A percentile compares a stretch with the other conserved stretches of the same genome.
These are phyloP conservation scores for Heliocybe sulcata DNA, from an alignment of 1,284 basidiomycete genomes.

Conservation along the genomic window DNA sequence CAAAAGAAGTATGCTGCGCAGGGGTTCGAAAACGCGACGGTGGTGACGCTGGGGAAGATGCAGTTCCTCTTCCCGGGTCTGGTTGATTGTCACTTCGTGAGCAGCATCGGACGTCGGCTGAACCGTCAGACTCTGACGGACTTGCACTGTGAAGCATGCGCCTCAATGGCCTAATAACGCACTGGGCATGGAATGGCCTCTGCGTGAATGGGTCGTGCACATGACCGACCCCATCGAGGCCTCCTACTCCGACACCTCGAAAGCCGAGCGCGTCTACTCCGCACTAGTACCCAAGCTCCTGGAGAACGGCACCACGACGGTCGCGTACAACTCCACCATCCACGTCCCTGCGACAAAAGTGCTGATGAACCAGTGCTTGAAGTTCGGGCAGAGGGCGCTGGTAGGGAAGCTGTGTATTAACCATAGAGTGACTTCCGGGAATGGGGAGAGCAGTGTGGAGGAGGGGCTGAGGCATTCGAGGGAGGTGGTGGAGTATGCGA, in stretches of 20 bases:
- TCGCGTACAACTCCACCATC: background rate
- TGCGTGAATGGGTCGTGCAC: background rate
- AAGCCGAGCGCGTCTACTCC: conserved; percentile 1
- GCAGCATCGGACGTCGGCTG: background rate
- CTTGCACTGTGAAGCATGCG: background rate
- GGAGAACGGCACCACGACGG: background rate
- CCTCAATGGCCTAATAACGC: background rate
- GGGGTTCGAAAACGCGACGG: background rate
- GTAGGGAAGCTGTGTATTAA: background rate
- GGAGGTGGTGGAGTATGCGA: background rate
- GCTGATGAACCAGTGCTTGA: background rate
- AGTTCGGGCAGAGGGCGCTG: background rate
- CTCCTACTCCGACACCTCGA: background rate
- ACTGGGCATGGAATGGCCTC: background rate
- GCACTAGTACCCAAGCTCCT: background rate
- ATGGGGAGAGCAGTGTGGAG: background rate
- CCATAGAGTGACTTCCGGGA: background rate
- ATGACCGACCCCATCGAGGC: background rate
- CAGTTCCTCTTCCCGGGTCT: background rate
- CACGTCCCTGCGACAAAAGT: background rate
- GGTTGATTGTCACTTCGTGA: background rate
- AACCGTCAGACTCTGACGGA: background rate
- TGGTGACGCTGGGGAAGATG: background rate
- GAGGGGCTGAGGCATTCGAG: background rate
- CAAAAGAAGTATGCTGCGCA: background rate